Evolutionary conservation across 2,329 filamentous ascomycete species (phyloP).

Genomic region (Gaeumannomyces tritici): DNA sequence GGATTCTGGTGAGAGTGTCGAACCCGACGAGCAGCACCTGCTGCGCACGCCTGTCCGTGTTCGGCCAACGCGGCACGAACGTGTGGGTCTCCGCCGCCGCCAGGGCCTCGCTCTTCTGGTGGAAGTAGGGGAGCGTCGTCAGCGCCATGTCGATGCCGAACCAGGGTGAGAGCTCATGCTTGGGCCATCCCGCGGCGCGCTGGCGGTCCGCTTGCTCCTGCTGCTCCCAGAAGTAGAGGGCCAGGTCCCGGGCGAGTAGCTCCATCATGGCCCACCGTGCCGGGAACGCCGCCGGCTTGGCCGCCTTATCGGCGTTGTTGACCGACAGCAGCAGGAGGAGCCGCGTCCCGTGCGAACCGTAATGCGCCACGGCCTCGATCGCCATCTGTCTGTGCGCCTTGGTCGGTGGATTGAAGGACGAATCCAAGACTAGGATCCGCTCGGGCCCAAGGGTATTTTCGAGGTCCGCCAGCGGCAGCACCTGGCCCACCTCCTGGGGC

Average conservation of each 20-base stretch:
- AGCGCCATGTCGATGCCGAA: constrained; percentile 55
- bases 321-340: constrained; percentile 51
- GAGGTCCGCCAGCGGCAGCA: neutral
- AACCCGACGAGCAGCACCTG: constrained; percentile 67
- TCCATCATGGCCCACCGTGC: constrained; percentile 64
- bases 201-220: neutral
- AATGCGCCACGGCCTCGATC: constrained; percentile 29
- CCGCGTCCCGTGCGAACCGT: constrained; percentile 18
- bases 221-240: constrained; percentile 11
- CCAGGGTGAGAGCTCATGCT: constrained; percentile 6
- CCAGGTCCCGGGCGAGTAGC: constrained; percentile 50
- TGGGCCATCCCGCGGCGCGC: neutral
- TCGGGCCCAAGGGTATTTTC: neutral
- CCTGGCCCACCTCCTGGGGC: neutral
- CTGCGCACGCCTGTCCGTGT: constrained; percentile 14
- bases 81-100: constrained; percentile 20
- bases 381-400: constrained; percentile 50
- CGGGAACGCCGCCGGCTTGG: constrained; percentile 58
- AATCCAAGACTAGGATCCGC: constrained; percentile 50
- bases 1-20: constrained; percentile 65
- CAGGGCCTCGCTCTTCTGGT: constrained; percentile 58
- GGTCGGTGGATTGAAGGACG: constrained; percentile 61
- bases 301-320: constrained; percentile 57
- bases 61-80: constrained; percentile 12
- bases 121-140: constrained; percentile 64